Evolutionary conservation across 2,329 filamentous ascomycete genomes (phyloP).

Genomic region (Chaetomium sp.): DNA sequence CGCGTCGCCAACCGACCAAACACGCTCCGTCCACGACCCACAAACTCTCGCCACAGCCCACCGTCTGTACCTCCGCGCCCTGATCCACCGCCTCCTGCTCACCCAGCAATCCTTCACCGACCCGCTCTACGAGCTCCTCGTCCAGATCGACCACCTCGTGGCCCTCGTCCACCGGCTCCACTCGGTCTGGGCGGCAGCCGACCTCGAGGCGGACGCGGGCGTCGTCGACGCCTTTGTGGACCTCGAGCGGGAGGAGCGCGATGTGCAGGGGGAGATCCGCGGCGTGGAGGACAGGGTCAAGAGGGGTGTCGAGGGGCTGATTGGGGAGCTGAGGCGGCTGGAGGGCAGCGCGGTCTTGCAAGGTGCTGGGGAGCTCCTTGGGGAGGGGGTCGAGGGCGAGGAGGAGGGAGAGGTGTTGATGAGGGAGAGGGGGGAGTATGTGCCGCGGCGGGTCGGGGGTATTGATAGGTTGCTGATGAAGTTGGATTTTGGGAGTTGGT

Average conservation of each 20-base stretch:
- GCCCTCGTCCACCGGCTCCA: constrained; percentile 76
- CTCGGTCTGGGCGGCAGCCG: constrained; percentile 72
- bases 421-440: constrained; percentile 58
- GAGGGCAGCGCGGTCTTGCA: constrained; percentile 44
- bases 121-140: constrained; percentile 66
- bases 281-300: constrained; percentile 67
- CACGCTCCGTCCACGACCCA: constrained; percentile 66
- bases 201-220: constrained; percentile 80
- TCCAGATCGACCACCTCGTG: constrained; percentile 78
- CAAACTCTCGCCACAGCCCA: constrained; percentile 83
- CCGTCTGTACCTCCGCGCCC: constrained; percentile 69
- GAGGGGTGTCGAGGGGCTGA: constrained; percentile 66
- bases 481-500: constrained; percentile 70
- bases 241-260: constrained; percentile 70
- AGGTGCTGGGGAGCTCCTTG: constrained; percentile 46
- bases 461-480: constrained; percentile 90
- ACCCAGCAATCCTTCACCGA: constrained; percentile 65
- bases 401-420: constrained; percentile 45
- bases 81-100: constrained; percentile 68
- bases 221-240: constrained; percentile 76
- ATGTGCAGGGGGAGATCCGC: constrained; percentile 66
- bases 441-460: constrained; percentile 72
- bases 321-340: constrained; percentile 54
- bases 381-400: constrained; percentile 34
- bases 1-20: constrained; percentile 30